These are phyloP conservation scores for Leavenworthia alabamica DNA, from an alignment of 345 rosid genomes.

Conservation along the genomic window DNA sequence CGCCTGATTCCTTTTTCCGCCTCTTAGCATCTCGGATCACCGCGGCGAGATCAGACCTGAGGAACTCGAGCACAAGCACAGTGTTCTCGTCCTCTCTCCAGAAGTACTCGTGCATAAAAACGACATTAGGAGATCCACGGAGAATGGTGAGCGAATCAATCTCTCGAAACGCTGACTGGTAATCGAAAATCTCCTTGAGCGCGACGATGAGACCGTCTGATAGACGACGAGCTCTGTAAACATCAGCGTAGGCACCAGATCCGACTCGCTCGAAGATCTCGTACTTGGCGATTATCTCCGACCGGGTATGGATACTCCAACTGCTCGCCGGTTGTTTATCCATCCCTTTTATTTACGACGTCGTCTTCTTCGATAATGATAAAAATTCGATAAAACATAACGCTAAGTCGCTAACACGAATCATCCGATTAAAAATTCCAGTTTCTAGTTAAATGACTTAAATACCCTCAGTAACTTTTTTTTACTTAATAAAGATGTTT, in stretches of 20 bases:
- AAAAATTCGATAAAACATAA: too few species aligned
- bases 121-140: slow-evolving; percentile 64
- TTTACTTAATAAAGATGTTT: too few species aligned
- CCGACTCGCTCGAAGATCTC: slow-evolving; percentile 80
- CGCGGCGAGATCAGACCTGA: slow-evolving; percentile 60
- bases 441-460: too few species aligned
- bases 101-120: slow-evolving; percentile 75
- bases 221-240: slow-evolving; percentile 70
- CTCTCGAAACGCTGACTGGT: slow-evolving; percentile 89
- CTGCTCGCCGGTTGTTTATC: slow-evolving; percentile 58
- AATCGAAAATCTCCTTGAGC: slow-evolving; percentile 93
- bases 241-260: slow-evolving; percentile 90
- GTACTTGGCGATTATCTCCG: slow-evolving; percentile 78
- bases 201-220: slow-evolving; percentile 69
- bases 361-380: too few species aligned
- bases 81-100: slow-evolving; percentile 98
- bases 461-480: too few species aligned
- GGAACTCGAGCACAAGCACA: slow-evolving; percentile 80
- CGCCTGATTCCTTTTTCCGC: slow-evolving; percentile 30
- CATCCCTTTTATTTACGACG: slow-evolving; percentile 28
- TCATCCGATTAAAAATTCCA: too few species aligned
- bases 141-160: slow-evolving; percentile 77
- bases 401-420: too few species aligned
- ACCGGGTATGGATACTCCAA: slow-evolving; percentile 95
- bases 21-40: slow-evolving; percentile 56